Base-by-base conservation (phyloP, 805 yeast species). In the Kazachstania taianensis region DNA sequence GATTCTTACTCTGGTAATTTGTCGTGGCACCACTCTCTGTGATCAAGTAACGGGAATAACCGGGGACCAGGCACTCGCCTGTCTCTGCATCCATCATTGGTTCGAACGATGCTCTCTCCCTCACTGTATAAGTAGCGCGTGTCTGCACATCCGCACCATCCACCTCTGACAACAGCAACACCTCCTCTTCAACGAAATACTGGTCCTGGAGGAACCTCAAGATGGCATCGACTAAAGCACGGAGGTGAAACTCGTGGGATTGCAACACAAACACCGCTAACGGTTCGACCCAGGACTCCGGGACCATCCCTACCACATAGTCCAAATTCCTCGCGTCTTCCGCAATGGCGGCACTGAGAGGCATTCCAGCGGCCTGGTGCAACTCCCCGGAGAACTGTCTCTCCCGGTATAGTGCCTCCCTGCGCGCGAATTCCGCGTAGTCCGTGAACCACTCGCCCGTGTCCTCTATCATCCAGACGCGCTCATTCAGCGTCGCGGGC, bases 371-470 rank as follows among this genome's bases (percentile, higher is more conserved):
- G 25, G 8, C 96, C 96, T 1, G 96, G 25, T 22, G 81, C 32
- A 87, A 77, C 59, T 89, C 96, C 61, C 96, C 86, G 7, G 84
- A 87, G 60, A 89, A 89, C 53, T 81, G 78, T 43, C 73, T 73
- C 32, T 70, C 66, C 41, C 67, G 67, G 55, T 81, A 81, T 55
- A 78, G 80, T 50, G 78, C 82, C 66, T 79, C 59, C 34, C 86
- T 60, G 17, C 60, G 59, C 32, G 84, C 62, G 47, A 84, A 89
- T 5, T 75, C 84, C 35, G 78, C 81, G 57, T 89, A 89, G 7
- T 63, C 62, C n/a, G 65, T 49, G 56, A 85, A 87, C 83, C 92
- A 87, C 62, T 89, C 97, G 35, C 76, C 78, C 1, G 96, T 89
- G 44, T 75, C 75, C 8, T 79, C 74, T 34, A 89, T 84, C 44